Evolutionary conservation across 495 filamentous ascomycete genomes (phyloP).

Genomic region (Bombardia bombarda): DNA sequence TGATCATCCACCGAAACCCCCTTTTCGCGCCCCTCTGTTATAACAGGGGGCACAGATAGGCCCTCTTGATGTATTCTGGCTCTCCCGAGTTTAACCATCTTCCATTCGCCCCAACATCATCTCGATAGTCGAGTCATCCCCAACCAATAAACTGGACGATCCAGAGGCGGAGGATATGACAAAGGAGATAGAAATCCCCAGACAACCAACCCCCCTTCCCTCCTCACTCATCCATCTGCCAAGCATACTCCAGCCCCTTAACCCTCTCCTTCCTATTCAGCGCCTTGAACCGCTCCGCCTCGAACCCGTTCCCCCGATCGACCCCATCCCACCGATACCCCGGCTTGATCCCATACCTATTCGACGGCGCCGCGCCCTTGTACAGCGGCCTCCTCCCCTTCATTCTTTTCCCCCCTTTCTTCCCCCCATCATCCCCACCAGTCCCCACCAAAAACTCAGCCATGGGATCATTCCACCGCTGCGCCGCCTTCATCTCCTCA

Average conservation of each 20-base stretch:
- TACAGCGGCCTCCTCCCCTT: conserved; percentile 63
- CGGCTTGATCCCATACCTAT: conserved; percentile 88
- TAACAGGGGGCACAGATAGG: too few species aligned
- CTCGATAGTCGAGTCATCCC: too few species aligned
- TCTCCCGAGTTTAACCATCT: too few species aligned
- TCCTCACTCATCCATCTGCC: conserved; percentile 86
- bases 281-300: conserved; percentile 87
- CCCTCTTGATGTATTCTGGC: too few species aligned
- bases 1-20: too few species aligned
- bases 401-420: conserved; percentile 38
- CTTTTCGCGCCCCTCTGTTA: too few species aligned
- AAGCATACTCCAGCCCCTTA: conserved; percentile 77
- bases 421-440: not conserved
- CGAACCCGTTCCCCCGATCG: conserved; percentile 88
- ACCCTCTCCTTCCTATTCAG: conserved; percentile 65
- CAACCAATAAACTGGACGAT: too few species aligned
- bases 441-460: conserved; percentile 54
- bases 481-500: conserved; percentile 61
- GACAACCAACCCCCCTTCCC: too few species aligned
- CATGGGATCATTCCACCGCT: conserved; percentile 92
- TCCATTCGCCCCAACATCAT: too few species aligned
- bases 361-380: conserved; percentile 70
- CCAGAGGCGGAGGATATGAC: too few species aligned
- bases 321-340: conserved; percentile 97
- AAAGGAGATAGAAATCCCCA: too few species aligned